A percentile compares a stretch with the other conserved stretches of the same genome.
These are phyloP conservation scores for Amanita phalloides DNA, from an alignment of 768 basidiomycete genomes.

Conservation along the genomic window DNA sequence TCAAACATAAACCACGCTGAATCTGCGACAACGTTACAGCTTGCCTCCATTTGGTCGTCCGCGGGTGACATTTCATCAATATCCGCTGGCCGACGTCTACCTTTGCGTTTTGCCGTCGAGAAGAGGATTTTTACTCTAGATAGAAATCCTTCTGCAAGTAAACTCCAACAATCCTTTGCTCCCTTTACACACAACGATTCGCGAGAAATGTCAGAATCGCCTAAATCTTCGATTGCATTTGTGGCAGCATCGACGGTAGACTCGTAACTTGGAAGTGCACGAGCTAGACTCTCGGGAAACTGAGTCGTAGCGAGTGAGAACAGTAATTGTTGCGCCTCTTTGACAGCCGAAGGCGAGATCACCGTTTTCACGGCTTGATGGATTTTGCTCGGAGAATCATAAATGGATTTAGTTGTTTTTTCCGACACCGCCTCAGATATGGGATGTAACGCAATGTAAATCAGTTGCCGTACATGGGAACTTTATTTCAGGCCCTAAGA, in stretches of 20 bases:
- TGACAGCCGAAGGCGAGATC: conserved; percentile 33
- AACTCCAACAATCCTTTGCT: conserved; percentile 49
- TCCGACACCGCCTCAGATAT: conserved; percentile 15
- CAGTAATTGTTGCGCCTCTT: conserved; percentile 42
- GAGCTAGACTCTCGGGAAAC: conserved; percentile 37
- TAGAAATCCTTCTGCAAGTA: conserved; percentile 45
- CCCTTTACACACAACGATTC: conserved; percentile 43
- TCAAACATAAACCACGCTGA: conserved; percentile 65
- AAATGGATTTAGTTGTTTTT: conserved; percentile 15
- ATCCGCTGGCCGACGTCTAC: conserved; percentile 19
- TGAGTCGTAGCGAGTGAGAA: conserved; percentile 48
- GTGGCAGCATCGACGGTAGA: conserved; percentile 12
- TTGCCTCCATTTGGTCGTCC: conserved; percentile 7
- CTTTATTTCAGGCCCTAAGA: conserved; percentile 19
- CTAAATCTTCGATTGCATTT: conserved; percentile 20
- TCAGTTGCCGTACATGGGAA: conserved; percentile 52
- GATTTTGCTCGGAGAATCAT: conserved; percentile 40
- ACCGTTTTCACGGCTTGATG: conserved; percentile 24
- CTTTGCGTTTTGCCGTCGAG: conserved; percentile 22
- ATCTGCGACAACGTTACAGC: conserved; percentile 34
- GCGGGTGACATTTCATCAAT: conserved; percentile 12
- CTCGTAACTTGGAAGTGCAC: conserved; percentile 43
- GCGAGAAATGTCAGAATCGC: conserved; percentile 48
- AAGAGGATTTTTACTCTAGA: conserved; percentile 20
- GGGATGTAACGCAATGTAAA: conserved; percentile 64